Conservation (phyloP, 1,284 basidiomycete species). For the Megacollybia platyphylla region DNA sequence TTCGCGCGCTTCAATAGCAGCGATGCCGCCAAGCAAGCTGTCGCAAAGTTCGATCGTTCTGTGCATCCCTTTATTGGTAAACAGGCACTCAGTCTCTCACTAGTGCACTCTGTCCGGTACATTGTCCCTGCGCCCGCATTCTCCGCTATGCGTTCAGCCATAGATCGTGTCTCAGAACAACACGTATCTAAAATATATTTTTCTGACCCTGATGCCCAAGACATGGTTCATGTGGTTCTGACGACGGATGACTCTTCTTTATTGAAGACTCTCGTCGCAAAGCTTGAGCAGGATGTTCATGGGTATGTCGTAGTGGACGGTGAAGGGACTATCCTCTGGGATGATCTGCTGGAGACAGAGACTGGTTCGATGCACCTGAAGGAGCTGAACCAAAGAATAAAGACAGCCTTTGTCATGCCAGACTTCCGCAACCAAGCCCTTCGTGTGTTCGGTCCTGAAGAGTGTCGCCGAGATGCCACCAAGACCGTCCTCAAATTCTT, state of each 20-base stretch:
- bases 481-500: constrained; percentile 19
- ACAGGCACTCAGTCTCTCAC: not conserved
- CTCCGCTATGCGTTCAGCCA: constrained; percentile 14
- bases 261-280: not conserved
- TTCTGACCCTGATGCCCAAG: not conserved
- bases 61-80: constrained; percentile 19
- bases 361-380: constrained; percentile 22
- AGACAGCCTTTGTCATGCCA: constrained; percentile 19
- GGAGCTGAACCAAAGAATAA: constrained; percentile 17
- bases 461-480: constrained; percentile 16
- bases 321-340: constrained; percentile 22
- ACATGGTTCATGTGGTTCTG: not conserved
- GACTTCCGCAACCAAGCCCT: constrained; percentile 24
- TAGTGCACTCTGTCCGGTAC: not conserved
- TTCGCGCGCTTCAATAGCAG: constrained; percentile 21
- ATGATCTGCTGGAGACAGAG: constrained; percentile 27
- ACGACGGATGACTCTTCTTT: not conserved
- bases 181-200: constrained; percentile 20
- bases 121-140: constrained; percentile 11
- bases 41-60: constrained; percentile 14
- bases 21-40: constrained; percentile 13
- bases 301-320: constrained; percentile 22
- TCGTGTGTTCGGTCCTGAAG: constrained; percentile 21
- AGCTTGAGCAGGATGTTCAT: constrained; percentile 20
- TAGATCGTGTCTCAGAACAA: constrained; percentile 14